Conservation (phyloP, 305 asterid species). For the Solanum hybrid region DNA sequence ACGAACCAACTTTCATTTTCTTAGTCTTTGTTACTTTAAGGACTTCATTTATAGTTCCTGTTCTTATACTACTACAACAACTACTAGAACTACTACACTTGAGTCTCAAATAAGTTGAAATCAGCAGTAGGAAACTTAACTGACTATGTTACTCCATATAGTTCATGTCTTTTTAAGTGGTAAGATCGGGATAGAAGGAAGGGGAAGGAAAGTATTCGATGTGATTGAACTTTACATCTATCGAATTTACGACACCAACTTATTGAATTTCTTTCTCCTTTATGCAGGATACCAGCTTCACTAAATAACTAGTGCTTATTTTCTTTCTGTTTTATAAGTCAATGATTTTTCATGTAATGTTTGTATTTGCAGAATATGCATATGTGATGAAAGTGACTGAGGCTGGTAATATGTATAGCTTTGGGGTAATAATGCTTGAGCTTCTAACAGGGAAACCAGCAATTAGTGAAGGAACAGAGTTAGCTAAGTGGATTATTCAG, state of each 20-base stretch:
- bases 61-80: not conserved
- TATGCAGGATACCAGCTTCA: not conserved
- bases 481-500: not conserved
- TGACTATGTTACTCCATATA: not conserved
- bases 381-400: slow-evolving; percentile 4
- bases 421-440: slow-evolving; percentile 8
- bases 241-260: not conserved
- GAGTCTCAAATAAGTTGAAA: not conserved
- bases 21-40: not conserved
- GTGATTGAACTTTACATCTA: not conserved
- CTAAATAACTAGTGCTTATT: not conserved
- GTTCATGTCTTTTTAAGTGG: not conserved
- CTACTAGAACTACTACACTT: not conserved
- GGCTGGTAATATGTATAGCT: slow-evolving; percentile 6
- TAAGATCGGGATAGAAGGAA: not conserved
- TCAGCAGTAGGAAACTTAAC: not conserved
- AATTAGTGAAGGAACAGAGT: not conserved
- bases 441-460: slow-evolving; percentile 1
- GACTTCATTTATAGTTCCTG: not conserved
- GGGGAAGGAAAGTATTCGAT: not conserved
- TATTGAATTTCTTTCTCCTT: not conserved
- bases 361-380: not conserved
- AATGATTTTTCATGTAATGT: not conserved
- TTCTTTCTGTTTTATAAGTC: not conserved
- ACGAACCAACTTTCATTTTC: not conserved